phyloP scores from a whole-genome alignment of 352 stramenopile genomes.

The Pythium phragmitis region DNA sequence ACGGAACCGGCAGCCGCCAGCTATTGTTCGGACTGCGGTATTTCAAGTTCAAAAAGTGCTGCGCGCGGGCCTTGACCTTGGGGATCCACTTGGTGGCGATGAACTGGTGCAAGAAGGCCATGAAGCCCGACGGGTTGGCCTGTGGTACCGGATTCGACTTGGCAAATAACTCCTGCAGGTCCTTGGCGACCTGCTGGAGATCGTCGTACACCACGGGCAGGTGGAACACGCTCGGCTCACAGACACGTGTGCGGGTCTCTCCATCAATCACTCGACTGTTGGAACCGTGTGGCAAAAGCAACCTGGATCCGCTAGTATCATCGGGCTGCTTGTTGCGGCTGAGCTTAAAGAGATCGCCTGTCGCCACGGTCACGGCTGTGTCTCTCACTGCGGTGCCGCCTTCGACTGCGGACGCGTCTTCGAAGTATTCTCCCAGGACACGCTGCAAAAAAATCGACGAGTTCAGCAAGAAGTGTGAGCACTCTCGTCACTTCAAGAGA shows the following conservation, averaged over 20 bases:
- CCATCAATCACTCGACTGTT: conserved; percentile 25
- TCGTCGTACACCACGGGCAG: conserved; percentile 74
- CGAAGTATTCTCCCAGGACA: conserved; percentile 69
- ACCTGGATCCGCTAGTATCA: conserved; percentile 26
- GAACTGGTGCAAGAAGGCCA: conserved; percentile 63
- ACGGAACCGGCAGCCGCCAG: conserved; percentile 55
- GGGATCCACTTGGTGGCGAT: conserved; percentile 74
- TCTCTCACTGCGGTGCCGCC: conserved; percentile 22
- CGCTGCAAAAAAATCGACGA: conserved; percentile 27
- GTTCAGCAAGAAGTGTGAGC: background rate
- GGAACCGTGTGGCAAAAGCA: conserved; percentile 27
- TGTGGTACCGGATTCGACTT: background rate
- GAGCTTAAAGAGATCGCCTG: conserved; percentile 53
- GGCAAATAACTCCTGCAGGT: conserved; percentile 51
- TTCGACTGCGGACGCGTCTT: conserved; percentile 18
- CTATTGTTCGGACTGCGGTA: conserved; percentile 42
- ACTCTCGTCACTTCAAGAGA: no score
- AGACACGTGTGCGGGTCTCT: conserved; percentile 42
- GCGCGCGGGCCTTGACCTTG: conserved; percentile 68
- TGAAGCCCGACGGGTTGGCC: conserved; percentile 36
- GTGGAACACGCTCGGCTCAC: conserved; percentile 74
- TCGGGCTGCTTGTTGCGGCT: conserved; percentile 55
- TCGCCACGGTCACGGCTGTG: conserved; percentile 12
- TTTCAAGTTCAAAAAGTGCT: conserved; percentile 63
- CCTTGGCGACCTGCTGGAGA: conserved; percentile 55